These are phyloP conservation scores for Malus fusca DNA, from an alignment of 306 rosid genomes.

Conservation along the genomic window DNA sequence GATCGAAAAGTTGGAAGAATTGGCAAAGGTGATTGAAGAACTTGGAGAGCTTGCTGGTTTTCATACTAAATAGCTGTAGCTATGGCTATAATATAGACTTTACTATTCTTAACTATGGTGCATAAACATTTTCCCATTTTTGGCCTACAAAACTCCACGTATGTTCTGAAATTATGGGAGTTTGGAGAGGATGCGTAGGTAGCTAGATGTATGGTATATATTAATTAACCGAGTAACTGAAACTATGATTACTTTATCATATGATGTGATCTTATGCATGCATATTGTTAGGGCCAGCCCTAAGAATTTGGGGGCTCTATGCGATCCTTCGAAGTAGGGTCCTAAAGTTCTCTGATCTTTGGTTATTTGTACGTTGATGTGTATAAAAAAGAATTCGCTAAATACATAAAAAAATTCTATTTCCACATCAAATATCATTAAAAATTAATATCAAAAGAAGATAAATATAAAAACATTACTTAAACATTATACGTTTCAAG, in stretches of 20 bases:
- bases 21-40: slow-evolving; percentile 53
- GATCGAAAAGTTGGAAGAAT: slow-evolving; percentile 48
- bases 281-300: too few species aligned
- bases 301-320: too few species aligned
- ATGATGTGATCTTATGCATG: background rate
- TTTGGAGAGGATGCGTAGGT: background rate
- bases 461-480: too few species aligned
- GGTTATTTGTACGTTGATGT: too few species aligned
- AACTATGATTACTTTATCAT: background rate
- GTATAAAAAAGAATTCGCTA: too few species aligned
- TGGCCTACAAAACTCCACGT: background rate
- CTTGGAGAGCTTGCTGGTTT: slow-evolving; percentile 53
- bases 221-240: background rate
- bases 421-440: too few species aligned
- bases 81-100: background rate
- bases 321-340: too few species aligned
- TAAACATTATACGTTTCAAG: too few species aligned
- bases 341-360: accelerated
- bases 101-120: background rate
- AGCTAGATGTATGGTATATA: too few species aligned
- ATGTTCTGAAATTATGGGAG: background rate
- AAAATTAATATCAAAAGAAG: too few species aligned
- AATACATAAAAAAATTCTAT: too few species aligned
- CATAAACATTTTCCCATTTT: background rate
- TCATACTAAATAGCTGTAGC: background rate